Conservation (phyloP, 2,329 filamentous ascomycete genomes). For the Kalmusia sp. region DNA sequence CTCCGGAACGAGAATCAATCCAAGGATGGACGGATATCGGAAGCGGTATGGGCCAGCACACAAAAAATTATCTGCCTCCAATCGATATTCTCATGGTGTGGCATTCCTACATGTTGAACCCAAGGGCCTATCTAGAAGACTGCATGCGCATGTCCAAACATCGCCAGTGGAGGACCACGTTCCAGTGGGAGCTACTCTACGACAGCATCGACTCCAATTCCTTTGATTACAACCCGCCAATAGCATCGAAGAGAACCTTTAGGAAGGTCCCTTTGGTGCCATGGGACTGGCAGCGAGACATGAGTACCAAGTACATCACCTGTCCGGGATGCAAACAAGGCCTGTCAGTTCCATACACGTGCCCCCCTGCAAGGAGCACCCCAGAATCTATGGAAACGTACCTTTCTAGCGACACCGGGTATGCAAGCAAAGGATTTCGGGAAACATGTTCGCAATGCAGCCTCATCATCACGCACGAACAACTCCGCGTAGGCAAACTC, state of each 20-base stretch:
- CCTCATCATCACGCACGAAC: slow-evolving; percentile 61
- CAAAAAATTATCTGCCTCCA: slow-evolving; percentile 24
- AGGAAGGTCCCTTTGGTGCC: slow-evolving; percentile 53
- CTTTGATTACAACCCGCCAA: slow-evolving; percentile 63
- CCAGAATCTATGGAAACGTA: slow-evolving; percentile 39
- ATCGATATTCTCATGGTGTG: slow-evolving; percentile 79
- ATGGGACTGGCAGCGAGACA: slow-evolving; percentile 68
- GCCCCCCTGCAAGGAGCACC: slow-evolving; percentile 25
- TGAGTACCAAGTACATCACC: slow-evolving; percentile 53
- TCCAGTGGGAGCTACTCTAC: slow-evolving; percentile 66
- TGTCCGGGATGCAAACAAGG: slow-evolving; percentile 63
- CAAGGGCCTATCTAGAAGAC: slow-evolving; percentile 76
- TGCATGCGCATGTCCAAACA: slow-evolving; percentile 66
- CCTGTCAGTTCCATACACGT: slow-evolving; percentile 67
- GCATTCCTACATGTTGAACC: slow-evolving; percentile 82
- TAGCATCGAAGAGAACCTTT: slow-evolving; percentile 58
- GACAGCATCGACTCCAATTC: slow-evolving; percentile 60
- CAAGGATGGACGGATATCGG: slow-evolving; percentile 12
- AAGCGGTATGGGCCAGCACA: slow-evolving; percentile 7
- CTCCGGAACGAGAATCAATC: too few relatives aligned
- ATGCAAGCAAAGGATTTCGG: slow-evolving; percentile 65
- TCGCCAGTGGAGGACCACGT: slow-evolving; percentile 65
- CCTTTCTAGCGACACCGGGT: slow-evolving; percentile 59
- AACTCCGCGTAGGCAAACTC: slow-evolving; percentile 69
- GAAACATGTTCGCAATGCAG: slow-evolving; percentile 61